Evolutionary conservation across 2,329 filamentous ascomycete species (phyloP).

Genomic region (Pseudocercospora eumusae): DNA sequence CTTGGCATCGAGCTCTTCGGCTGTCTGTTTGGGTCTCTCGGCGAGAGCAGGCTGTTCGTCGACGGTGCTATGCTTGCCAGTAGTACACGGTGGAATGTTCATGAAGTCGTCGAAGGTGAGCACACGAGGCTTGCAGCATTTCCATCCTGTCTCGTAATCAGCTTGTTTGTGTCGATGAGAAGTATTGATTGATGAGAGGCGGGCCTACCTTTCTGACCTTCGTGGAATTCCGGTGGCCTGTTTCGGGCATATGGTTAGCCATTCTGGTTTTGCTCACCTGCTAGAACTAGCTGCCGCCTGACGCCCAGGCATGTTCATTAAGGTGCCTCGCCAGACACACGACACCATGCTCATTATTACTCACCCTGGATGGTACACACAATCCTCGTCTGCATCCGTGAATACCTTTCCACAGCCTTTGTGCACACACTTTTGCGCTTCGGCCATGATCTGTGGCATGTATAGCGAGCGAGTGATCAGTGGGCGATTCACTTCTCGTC

Average conservation of each 20-base stretch:
- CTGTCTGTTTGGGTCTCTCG: constrained; percentile 30
- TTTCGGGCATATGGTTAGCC: constrained; percentile 16
- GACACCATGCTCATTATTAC: constrained; percentile 6
- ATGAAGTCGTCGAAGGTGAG: constrained; percentile 99
- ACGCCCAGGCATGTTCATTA: constrained; percentile 17
- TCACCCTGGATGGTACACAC: constrained; percentile 71
- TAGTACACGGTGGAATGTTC: constrained; percentile 85
- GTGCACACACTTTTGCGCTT: constrained; percentile 82
- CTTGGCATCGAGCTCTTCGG: constrained; percentile 39
- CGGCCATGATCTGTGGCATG: constrained; percentile 51
- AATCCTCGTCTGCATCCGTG: constrained; percentile 77
- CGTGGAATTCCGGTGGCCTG: constrained; percentile 77
- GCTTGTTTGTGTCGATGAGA: background rate
- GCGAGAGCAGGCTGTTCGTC: constrained; percentile 62
- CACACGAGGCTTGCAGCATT: constrained; percentile 96
- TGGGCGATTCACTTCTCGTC: background rate
- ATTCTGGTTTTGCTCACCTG: constrained; percentile 7
- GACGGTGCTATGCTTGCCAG: constrained; percentile 86
- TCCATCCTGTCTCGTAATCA: constrained; percentile 69
- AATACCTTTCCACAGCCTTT: constrained; percentile 92
- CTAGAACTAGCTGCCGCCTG: background rate
- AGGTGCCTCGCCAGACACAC: constrained; percentile 11
- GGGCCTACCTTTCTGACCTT: constrained; percentile 89
- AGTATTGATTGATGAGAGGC: constrained; percentile 15
- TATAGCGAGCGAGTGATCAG: background rate